phyloP scores from a whole-genome alignment of 2,329 filamentous ascomycete genomes.

The Lachnellula suecica region DNA sequence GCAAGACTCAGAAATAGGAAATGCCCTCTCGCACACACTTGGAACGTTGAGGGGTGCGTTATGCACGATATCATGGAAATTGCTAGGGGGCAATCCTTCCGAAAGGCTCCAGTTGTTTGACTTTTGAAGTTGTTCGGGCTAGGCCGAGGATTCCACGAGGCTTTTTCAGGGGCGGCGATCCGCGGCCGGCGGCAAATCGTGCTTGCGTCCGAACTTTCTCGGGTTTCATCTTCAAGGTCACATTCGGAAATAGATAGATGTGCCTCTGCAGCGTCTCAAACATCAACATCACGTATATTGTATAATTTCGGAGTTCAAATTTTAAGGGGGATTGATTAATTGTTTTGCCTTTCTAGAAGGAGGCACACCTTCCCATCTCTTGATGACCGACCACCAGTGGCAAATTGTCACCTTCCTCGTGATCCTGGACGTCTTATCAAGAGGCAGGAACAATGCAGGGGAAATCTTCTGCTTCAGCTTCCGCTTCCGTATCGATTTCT shows the following conservation, averaged over 20 bases:
- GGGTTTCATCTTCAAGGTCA: background rate
- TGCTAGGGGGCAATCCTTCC: background rate
- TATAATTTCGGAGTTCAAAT: background rate
- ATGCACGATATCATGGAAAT: background rate
- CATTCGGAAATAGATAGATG: background rate
- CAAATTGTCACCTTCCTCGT: no score
- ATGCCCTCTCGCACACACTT: background rate
- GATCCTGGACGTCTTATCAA: no score
- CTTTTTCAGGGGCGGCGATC: background rate
- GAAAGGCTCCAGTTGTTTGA: background rate
- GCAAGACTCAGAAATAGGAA: background rate
- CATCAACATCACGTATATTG: background rate
- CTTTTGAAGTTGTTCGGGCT: background rate
- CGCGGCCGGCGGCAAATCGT: background rate
- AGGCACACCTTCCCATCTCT: background rate
- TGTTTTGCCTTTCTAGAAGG: background rate
- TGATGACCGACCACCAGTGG: no score
- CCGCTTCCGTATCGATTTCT: background rate
- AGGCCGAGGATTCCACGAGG: background rate
- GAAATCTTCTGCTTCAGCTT: background rate
- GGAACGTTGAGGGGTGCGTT: background rate
- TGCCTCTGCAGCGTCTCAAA: background rate
- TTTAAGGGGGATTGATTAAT: background rate
- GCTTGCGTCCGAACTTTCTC: background rate
- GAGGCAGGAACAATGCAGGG: background rate